Evolutionary conservation across 768 basidiomycete genomes (phyloP).

Genomic region (Hypholoma sublateritium): DNA sequence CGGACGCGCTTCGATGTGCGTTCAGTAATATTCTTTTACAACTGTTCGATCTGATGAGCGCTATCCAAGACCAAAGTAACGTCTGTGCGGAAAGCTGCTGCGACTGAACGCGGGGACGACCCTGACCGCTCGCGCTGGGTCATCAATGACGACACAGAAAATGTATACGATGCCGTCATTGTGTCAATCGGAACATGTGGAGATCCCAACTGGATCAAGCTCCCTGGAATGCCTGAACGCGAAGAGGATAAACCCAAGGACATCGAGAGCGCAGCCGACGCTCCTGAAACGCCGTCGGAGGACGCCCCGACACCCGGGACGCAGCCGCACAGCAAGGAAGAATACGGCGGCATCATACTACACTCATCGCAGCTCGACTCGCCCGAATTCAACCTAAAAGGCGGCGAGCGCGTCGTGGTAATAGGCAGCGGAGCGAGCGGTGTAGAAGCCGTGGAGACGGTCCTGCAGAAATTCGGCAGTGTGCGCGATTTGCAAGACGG

Average conservation of each 20-base stretch:
- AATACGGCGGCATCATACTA: slow-evolving; percentile 35
- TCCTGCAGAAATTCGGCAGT: slow-evolving; percentile 24
- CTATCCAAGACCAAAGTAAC: slow-evolving; percentile 31
- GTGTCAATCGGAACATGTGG: slow-evolving; percentile 52
- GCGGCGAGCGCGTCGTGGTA: slow-evolving; percentile 43
- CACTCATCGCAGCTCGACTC: slow-evolving; percentile 51
- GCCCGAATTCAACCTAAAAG: slow-evolving; percentile 21
- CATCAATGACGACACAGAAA: slow-evolving; percentile 47
- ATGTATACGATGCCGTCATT: slow-evolving; percentile 50
- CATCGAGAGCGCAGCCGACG: background rate
- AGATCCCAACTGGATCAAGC: slow-evolving; percentile 39
- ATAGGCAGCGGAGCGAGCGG: slow-evolving; percentile 53
- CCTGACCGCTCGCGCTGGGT: slow-evolving; percentile 36
- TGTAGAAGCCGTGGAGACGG: slow-evolving; percentile 32
- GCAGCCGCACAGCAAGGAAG: slow-evolving; percentile 11
- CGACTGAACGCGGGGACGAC: slow-evolving; percentile 12
- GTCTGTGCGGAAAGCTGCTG: slow-evolving; percentile 30
- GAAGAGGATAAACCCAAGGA: slow-evolving; percentile 6
- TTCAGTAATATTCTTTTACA: background rate
- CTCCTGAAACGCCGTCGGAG: background rate
- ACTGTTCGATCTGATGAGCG: background rate
- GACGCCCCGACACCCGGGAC: background rate
- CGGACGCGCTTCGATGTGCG: slow-evolving; percentile 44
- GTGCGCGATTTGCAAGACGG: slow-evolving; percentile 4
- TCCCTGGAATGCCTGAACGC: slow-evolving; percentile 44